Evolutionary conservation across 768 basidiomycete species (phyloP), one percentile per base, ranked within the genome.

Genomic region (Daedaleopsis nitida): DNA sequence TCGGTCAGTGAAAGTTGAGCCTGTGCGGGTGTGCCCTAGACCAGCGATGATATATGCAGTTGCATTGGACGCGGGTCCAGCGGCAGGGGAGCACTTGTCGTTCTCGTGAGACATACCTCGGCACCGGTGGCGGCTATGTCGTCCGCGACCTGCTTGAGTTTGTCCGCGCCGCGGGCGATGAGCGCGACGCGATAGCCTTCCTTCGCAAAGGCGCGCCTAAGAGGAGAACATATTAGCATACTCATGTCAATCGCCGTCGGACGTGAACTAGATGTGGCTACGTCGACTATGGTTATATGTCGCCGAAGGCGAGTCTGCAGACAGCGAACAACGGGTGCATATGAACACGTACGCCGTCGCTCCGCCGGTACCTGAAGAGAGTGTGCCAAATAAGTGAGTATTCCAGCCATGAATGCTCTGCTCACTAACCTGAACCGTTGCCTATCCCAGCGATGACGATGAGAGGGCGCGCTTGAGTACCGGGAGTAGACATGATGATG

Each of bases 361-460:
- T 23, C 69, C 77, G 23, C 78, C 78, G 34, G 76, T 78, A 24
- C 78, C 78, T 77, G 47, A 47, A 49, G n/a, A n/a, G n/a, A n/a
- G n/a, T n/a, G n/a, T n/a, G n/a, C n/a, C 47, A 11, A 21, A 27
- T 32, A 21, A 7, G 10, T 49, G 10, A n/a, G 19, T 47, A 11
- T n/a, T 17, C 13, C 13, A 19, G 9, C 10, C 47, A 24, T 49
- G 27, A 17, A 44, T 51, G 14, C 37, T 12, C 4, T 35, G 13
- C n/a, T 24, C 32, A 66, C 70, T 38, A 57, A 75, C 79, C 79
- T 34, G 73, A 59, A 17, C 76, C 74, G 47, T 74, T 76, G 1
- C 80, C 80, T 16, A 80, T 59, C 27, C 80, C 80, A 6, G 76
- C 77, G 37, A 80, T 73, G 52, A 80, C 72, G 52, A 78, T 66